phyloP scores from a whole-genome alignment of 345 rosid species.

The Noccaea bulbosa region DNA sequence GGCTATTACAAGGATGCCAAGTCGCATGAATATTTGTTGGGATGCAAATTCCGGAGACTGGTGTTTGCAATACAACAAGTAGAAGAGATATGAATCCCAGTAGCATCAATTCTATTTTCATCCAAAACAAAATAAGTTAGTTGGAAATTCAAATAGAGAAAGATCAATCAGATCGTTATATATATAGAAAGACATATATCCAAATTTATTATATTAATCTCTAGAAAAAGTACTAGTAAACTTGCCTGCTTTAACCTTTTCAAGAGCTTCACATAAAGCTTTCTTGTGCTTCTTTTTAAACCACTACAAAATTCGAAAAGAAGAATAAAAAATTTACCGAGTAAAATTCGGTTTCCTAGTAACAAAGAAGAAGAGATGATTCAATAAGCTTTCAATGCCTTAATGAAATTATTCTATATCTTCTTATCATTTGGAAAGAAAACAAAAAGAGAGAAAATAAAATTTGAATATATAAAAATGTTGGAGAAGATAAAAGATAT shows the following conservation, averaged over 20 bases:
- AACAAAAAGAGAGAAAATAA: not conserved
- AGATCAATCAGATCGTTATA: slow-evolving; percentile 19
- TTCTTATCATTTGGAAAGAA: not conserved
- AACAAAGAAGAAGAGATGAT: not conserved
- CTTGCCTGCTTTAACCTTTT: slow-evolving; percentile 77
- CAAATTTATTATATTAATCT: not conserved
- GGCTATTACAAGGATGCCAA: slow-evolving; percentile 69
- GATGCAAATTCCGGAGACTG: slow-evolving; percentile 62
- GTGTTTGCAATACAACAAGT: slow-evolving; percentile 50
- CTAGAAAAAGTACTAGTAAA: not conserved
- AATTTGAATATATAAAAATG: slow-evolving; percentile 7
- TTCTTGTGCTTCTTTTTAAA: slow-evolving; percentile 61
- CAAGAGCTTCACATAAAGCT: slow-evolving; percentile 85
- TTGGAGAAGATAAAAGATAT: not conserved
- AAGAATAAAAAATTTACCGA: not conserved
- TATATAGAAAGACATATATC: not conserved
- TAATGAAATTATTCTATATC: not conserved
- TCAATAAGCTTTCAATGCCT: not conserved
- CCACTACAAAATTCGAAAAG: slow-evolving; percentile 51
- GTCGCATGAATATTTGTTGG: slow-evolving; percentile 47
- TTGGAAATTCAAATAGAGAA: not conserved
- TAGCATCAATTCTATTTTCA: slow-evolving; percentile 67
- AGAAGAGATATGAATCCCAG: slow-evolving; percentile 79
- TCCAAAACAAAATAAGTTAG: slow-evolving; percentile 7
- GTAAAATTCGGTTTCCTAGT: not conserved